These are phyloP conservation scores for Coemansia sp. DNA, from an alignment of 371 early-diverging fungal genomes.

Conservation along the genomic window DNA sequence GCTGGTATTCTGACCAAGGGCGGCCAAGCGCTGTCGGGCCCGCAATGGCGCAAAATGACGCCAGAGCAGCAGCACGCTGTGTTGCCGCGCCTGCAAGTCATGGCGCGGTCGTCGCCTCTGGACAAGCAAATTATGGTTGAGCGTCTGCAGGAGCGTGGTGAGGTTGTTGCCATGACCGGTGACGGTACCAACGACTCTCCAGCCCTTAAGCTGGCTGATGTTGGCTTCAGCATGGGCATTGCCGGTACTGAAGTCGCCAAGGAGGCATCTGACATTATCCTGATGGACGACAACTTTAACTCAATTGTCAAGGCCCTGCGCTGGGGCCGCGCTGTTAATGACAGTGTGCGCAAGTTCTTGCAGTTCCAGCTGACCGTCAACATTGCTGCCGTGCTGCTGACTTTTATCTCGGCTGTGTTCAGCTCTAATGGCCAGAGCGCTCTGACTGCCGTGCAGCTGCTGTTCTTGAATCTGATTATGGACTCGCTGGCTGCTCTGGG, in stretches of 20 bases:
- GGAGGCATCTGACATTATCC: constrained; percentile 90
- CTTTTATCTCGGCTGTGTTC: constrained; percentile 64
- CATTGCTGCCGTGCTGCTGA: constrained; percentile 78
- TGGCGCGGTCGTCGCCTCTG: constrained; percentile 88
- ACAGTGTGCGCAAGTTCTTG: constrained; percentile 91
- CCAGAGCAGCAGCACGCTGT: constrained; percentile 74
- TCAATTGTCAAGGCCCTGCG: constrained; percentile 85
- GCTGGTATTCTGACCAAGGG: constrained; percentile 84
- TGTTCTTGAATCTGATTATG: constrained; percentile 90
- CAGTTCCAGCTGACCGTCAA: constrained; percentile 97
- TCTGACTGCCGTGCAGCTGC: constrained; percentile 79
- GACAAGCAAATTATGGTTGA: constrained; percentile 92
- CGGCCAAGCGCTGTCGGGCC: constrained; percentile 84
- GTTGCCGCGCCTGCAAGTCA: constrained; percentile 83
- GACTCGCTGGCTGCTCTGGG: constrained; percentile 86
- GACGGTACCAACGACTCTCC: constrained; percentile 98
- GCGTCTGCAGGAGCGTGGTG: constrained; percentile 79
- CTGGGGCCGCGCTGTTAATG: constrained; percentile 96
- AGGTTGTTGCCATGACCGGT: constrained; percentile 95
- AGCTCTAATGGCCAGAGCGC: constrained; percentile 61
- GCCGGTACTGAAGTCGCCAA: constrained; percentile 96
- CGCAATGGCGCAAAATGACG: constrained; percentile 76
- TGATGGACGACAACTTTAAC: constrained; percentile 94
- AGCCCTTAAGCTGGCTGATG: constrained; percentile 92
- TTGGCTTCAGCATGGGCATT: constrained; percentile 97